Evolutionary conservation across 2,329 filamentous ascomycete genomes (phyloP).

Genomic region (Exophiala alcalophila): DNA sequence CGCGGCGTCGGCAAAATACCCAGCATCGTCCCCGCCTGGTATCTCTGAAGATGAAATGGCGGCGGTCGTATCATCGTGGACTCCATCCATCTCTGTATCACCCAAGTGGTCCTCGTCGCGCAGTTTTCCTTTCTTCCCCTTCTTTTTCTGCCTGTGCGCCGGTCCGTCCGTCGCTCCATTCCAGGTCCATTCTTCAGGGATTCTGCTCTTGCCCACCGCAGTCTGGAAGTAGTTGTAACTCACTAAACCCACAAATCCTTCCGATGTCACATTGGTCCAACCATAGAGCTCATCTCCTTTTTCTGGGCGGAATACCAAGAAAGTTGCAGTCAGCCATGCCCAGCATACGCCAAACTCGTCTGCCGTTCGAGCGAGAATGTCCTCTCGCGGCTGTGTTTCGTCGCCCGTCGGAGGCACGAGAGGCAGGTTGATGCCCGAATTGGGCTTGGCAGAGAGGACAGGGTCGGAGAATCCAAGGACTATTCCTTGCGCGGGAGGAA

Average conservation of each 20-base stretch:
- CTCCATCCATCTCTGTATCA: constrained; percentile 50
- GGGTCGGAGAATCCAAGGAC: constrained; percentile 30
- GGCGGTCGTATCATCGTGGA: constrained; percentile 29
- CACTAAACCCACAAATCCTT: constrained; percentile 82
- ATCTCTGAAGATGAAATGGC: constrained; percentile 1
- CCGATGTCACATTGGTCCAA: constrained; percentile 67
- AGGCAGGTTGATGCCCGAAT: constrained; percentile 42
- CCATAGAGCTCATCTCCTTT: constrained; percentile 74
- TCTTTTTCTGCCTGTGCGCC: constrained; percentile 30
- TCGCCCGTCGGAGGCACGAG: constrained; percentile 32
- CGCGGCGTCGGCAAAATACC: constrained; percentile 73
- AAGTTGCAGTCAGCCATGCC: constrained; percentile 83
- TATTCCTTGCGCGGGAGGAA: constrained; percentile 57
- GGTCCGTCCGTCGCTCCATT: constrained; percentile 53
- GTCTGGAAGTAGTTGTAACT: constrained; percentile 93
- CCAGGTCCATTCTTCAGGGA: constrained; percentile 81
- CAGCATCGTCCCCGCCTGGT: constrained; percentile 47
- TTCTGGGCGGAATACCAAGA: constrained; percentile 75
- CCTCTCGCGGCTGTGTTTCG: constrained; percentile 37
- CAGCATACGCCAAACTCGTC: constrained; percentile 85
- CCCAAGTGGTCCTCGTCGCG: constrained; percentile 35
- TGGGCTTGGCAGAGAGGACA: constrained; percentile 25
- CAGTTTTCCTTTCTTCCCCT: constrained; percentile 31
- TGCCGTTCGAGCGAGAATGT: constrained; percentile 47
- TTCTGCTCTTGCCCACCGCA: constrained; percentile 70